These are phyloP conservation scores for Capronia coronata DNA, from an alignment of 2,329 filamentous ascomycete genomes.

Conservation along the genomic window DNA sequence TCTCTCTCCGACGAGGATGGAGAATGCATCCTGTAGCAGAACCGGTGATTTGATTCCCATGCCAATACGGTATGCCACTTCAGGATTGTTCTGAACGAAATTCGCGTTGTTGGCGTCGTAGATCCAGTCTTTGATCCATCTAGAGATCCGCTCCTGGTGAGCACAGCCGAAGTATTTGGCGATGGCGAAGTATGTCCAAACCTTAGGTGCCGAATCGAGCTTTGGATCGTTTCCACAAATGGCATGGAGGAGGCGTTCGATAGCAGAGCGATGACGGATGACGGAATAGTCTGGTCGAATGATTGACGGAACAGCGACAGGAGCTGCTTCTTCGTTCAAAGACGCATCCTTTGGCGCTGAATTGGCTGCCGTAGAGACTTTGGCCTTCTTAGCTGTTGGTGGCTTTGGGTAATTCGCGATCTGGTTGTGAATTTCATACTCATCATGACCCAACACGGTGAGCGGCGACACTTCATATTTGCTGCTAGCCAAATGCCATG, in stretches of 20 bases:
- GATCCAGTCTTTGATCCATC: constrained; percentile 55
- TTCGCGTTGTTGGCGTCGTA: constrained; percentile 48
- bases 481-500: constrained; percentile 46
- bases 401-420: not conserved
- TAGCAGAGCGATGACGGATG: constrained; percentile 55
- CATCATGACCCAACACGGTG: constrained; percentile 47
- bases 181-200: constrained; percentile 61
- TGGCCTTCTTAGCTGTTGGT: not conserved
- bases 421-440: constrained; percentile 32
- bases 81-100: constrained; percentile 59
- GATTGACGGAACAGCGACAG: not conserved
- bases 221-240: constrained; percentile 51
- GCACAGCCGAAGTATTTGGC: constrained; percentile 52
- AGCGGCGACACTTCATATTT: constrained; percentile 37
- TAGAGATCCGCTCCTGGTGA: constrained; percentile 33
- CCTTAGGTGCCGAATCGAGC: constrained; percentile 58
- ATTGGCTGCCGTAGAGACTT: not conserved
- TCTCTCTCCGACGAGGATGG: constrained; percentile 57
- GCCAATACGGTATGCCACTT: constrained; percentile 55
- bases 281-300: constrained; percentile 53
- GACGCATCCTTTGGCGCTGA: not conserved
- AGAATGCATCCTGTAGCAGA: constrained; percentile 46
- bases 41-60: constrained; percentile 34
- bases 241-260: constrained; percentile 56
- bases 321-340: not conserved